Conservation (phyloP, 805 yeast species). For the Teunomyces pallodes region DNA sequence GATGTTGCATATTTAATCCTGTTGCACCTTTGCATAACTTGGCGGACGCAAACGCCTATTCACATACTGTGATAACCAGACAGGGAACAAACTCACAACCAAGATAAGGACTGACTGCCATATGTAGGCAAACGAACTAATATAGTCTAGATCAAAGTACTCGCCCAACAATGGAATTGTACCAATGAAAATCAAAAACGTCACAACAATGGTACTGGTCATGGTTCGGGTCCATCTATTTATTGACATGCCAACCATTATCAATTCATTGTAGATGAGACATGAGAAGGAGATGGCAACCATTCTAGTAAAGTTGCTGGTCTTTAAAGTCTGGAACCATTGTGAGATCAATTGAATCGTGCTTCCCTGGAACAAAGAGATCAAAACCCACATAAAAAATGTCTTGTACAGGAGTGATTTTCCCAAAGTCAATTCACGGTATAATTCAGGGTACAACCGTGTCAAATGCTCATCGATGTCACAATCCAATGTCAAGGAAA, state of each 20-base stretch:
- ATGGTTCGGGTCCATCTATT: slow-evolving; percentile 86
- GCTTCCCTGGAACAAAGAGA: slow-evolving; percentile 88
- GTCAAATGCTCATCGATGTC: slow-evolving; percentile 91
- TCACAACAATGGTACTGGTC: slow-evolving; percentile 69
- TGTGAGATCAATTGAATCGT: slow-evolving; percentile 84
- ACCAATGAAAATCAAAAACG: slow-evolving; percentile 62
- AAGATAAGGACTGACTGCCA: slow-evolving; percentile 71
- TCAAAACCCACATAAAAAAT: slow-evolving; percentile 86
- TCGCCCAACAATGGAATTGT: slow-evolving; percentile 84
- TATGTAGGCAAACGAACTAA: slow-evolving; percentile 54
- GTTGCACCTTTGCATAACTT: slow-evolving; percentile 94
- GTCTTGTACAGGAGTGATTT: slow-evolving; percentile 81
- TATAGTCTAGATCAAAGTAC: slow-evolving; percentile 74
- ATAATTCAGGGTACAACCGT: slow-evolving; percentile 88
- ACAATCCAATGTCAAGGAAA: slow-evolving; percentile 83
- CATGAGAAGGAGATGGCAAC: slow-evolving; percentile 86
- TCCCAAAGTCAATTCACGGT: slow-evolving; percentile 88
- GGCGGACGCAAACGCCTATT: slow-evolving; percentile 85
- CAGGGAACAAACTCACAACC: slow-evolving; percentile 75
- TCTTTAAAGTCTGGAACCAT: slow-evolving; percentile 59
- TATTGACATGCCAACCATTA: slow-evolving; percentile 91
- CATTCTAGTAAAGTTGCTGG: slow-evolving; percentile 59
- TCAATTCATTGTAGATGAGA: slow-evolving; percentile 76
- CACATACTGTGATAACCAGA: slow-evolving; percentile 79
- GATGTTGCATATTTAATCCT: slow-evolving; percentile 38